phyloP scores from a whole-genome alignment of 306 rosid species.

The Ziziphus jujuba region DNA sequence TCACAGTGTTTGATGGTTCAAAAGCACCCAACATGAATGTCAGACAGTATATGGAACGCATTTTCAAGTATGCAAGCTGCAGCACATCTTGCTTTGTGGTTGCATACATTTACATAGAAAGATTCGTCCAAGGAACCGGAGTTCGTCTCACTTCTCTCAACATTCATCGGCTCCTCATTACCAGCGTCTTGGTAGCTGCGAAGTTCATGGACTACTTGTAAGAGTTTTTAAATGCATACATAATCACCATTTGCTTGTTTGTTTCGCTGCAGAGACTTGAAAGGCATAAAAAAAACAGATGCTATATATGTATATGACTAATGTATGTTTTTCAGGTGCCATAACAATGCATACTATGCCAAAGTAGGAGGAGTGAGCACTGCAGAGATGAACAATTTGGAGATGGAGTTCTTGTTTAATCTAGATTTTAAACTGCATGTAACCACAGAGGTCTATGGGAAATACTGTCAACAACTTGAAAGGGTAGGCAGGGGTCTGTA shows the following conservation, averaged over 20 bases:
- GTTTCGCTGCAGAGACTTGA: no score
- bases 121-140: conserved; percentile 35
- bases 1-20: conserved; percentile 55
- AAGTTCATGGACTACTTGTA: conserved; percentile 56
- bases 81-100: conserved; percentile 58
- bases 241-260: no score
- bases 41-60: conserved; percentile 52
- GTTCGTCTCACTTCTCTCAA: conserved; percentile 56
- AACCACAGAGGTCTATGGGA: conserved; percentile 33
- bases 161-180: conserved; percentile 64
- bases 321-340: conserved; percentile 36
- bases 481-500: conserved; percentile 2
- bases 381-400: conserved; percentile 63
- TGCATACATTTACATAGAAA: conserved; percentile 68
- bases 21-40: conserved; percentile 54
- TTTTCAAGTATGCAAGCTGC: conserved; percentile 55
- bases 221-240: conserved; percentile 4
- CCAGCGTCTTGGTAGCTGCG: conserved; percentile 57
- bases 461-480: conserved; percentile 42
- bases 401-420: conserved; percentile 53
- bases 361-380: conserved; percentile 73
- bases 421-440: conserved; percentile 60
- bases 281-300: no score
- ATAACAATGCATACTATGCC: conserved; percentile 52
- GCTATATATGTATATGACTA: no score